Percentiles rank a stretch among this genome's conserved stretches.
Evolutionary conservation across 805 yeast species (phyloP).

Genomic region (Pichia phayaonensis): DNA sequence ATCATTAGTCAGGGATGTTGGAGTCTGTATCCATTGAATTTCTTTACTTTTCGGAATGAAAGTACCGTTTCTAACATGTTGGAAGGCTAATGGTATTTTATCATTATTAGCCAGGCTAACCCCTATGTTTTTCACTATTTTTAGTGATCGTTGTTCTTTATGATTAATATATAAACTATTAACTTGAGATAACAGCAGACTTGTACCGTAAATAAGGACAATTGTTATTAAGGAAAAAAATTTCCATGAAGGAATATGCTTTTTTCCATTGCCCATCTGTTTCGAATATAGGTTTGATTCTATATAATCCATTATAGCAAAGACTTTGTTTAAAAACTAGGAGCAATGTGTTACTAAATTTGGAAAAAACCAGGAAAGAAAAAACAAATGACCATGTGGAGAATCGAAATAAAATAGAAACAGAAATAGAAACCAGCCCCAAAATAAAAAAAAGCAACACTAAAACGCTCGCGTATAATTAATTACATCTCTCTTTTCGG

Average conservation of each 20-base stretch:
- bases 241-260: constrained; percentile 1
- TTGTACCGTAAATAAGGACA: constrained; percentile 11
- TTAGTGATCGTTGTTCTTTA: background rate
- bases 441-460: background rate
- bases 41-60: constrained; percentile 46
- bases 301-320: background rate
- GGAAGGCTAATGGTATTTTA: constrained; percentile 31
- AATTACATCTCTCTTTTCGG: background rate
- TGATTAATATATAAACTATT: constrained; percentile 6
- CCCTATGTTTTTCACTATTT: background rate
- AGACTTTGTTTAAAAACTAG: background rate
- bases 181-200: constrained; percentile 8
- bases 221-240: constrained; percentile 4
- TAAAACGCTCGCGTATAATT: background rate
- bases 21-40: constrained; percentile 63
- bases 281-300: background rate
- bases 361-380: background rate
- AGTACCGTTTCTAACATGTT: constrained; percentile 44
- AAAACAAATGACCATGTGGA: background rate
- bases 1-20: constrained; percentile 43
- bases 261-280: background rate
- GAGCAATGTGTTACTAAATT: background rate
- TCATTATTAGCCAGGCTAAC: background rate
- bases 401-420: too few relatives aligned
- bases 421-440: background rate